These are phyloP conservation scores for Coemansia sp. DNA, from an alignment of 192 early-diverging fungal species.

Conservation along the genomic window DNA sequence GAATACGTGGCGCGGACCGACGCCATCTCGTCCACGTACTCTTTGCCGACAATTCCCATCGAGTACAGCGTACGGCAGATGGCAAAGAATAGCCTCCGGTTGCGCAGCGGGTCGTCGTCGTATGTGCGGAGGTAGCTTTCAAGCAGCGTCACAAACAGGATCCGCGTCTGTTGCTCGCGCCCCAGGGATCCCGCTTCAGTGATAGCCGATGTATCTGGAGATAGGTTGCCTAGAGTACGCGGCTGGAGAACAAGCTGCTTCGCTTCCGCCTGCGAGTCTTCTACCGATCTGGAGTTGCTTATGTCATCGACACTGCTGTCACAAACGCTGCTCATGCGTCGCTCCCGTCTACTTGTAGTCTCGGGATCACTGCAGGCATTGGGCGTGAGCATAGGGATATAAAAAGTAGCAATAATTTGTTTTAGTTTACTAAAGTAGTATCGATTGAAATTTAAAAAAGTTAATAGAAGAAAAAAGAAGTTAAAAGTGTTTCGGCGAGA, in stretches of 20 bases:
- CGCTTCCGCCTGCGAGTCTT: not conserved
- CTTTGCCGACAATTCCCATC: slow-evolving; percentile 81
- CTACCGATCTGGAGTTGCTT: not conserved
- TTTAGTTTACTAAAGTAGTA: too few relatives aligned
- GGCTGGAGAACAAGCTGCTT: slow-evolving; percentile 1
- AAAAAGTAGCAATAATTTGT: not conserved
- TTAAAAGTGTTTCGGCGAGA: not conserved
- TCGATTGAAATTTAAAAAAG: too few relatives aligned
- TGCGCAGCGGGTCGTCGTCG: slow-evolving; percentile 82
- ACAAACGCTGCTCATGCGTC: not conserved
- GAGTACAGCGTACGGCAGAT: slow-evolving; percentile 83
- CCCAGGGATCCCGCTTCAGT: slow-evolving; percentile 10
- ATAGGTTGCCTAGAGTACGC: not conserved
- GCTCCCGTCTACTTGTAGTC: not conserved
- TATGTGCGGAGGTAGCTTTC: slow-evolving; percentile 91
- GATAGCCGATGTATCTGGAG: slow-evolving; percentile 1
- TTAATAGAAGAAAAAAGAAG: not conserved
- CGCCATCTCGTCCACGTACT: slow-evolving; percentile 82
- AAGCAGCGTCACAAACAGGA: slow-evolving; percentile 84
- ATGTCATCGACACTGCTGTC: not conserved
- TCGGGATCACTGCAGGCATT: not conserved
- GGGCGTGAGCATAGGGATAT: not conserved
- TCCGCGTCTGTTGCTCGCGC: slow-evolving; percentile 66
- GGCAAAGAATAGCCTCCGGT: slow-evolving; percentile 80
- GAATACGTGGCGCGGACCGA: slow-evolving; percentile 82